A percentile compares a stretch with the other conserved stretches of the same genome.
Conservation (phyloP, 1,139 yeast genomes). For the Candida sojae region DNA sequence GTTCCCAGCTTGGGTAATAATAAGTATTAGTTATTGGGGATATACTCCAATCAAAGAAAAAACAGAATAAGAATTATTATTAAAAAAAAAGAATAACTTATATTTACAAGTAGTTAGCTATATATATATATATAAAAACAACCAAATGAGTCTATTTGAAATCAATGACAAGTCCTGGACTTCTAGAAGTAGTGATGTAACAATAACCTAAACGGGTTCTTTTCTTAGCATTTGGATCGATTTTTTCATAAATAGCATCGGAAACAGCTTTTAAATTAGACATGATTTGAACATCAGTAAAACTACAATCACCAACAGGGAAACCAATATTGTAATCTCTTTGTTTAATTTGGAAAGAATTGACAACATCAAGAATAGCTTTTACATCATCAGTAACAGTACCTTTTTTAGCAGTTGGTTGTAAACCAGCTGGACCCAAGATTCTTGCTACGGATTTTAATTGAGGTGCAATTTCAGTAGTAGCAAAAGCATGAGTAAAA, state of each 20-base stretch:
- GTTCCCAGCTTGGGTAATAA: conserved; percentile 78
- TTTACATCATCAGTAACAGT: conserved; percentile 75
- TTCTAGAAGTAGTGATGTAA: conserved; percentile 10
- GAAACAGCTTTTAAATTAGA: conserved; percentile 73
- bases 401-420: conserved; percentile 87
- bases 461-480: conserved; percentile 71
- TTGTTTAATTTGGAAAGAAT: conserved; percentile 70
- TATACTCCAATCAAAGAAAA: conserved; percentile 12
- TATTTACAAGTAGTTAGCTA: not conserved
- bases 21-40: conserved; percentile 29
- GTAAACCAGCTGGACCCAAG: conserved; percentile 86
- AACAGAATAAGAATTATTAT: conserved; percentile 1
- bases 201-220: conserved; percentile 14
- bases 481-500: conserved; percentile 83
- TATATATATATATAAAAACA: not conserved
- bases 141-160: conserved; percentile 7
- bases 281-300: conserved; percentile 75
- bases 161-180: conserved; percentile 15
- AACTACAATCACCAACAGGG: conserved; percentile 78
- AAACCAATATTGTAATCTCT: conserved; percentile 59
- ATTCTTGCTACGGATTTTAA: conserved; percentile 70
- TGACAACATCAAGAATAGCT: conserved; percentile 16
- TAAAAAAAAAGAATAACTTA: conserved; percentile 1
- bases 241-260: conserved; percentile 51
- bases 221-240: conserved; percentile 13